phyloP scores from a whole-genome alignment of 2,329 filamentous ascomycete species.

The Aspergillus sojae region DNA sequence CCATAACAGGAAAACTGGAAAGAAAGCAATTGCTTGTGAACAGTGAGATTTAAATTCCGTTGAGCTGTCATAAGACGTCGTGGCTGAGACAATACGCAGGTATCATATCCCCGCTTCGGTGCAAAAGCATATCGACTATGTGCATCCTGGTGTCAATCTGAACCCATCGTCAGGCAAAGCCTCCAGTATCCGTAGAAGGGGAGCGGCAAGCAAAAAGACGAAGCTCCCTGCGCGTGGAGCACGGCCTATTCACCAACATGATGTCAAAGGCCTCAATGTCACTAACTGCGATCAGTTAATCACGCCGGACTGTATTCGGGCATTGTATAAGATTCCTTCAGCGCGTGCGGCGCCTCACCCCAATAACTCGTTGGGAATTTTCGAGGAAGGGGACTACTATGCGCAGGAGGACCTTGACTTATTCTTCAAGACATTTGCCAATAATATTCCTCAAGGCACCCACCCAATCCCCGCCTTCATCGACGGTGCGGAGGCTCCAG shows the following conservation, averaged over 20 bases:
- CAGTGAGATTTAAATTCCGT: slow-evolving; percentile 29
- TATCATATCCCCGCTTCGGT: slow-evolving; percentile 3
- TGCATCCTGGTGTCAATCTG: slow-evolving; percentile 5
- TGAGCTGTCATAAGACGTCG: rapidly evolving
- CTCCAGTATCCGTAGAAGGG: background rate
- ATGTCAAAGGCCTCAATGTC: background rate
- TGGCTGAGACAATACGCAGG: background rate
- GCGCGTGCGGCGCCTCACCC: slow-evolving; percentile 1
- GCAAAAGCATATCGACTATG: slow-evolving; percentile 9
- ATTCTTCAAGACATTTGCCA: slow-evolving; percentile 5
- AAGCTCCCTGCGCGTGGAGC: background rate
- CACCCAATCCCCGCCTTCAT: slow-evolving; percentile 11
- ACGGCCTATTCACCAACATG: background rate
- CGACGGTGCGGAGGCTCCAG: slow-evolving; percentile 6
- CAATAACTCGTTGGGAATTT: slow-evolving; percentile 9
- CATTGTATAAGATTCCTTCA: slow-evolving; percentile 8
- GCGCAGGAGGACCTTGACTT: slow-evolving; percentile 10
- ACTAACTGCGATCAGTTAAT: slow-evolving; percentile 4
- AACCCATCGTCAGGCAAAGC: background rate
- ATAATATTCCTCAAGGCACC: slow-evolving; percentile 6
- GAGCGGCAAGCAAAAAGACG: background rate
- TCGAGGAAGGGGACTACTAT: slow-evolving; percentile 13
- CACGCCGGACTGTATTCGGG: slow-evolving; percentile 7
- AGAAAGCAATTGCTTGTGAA: slow-evolving; percentile 42
- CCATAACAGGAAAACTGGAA: slow-evolving; percentile 34